Evolutionary conservation across 805 yeast genomes (phyloP), one percentile per base, ranked within the genome.

Genomic region (Metschnikowia cerradonensis): DNA sequence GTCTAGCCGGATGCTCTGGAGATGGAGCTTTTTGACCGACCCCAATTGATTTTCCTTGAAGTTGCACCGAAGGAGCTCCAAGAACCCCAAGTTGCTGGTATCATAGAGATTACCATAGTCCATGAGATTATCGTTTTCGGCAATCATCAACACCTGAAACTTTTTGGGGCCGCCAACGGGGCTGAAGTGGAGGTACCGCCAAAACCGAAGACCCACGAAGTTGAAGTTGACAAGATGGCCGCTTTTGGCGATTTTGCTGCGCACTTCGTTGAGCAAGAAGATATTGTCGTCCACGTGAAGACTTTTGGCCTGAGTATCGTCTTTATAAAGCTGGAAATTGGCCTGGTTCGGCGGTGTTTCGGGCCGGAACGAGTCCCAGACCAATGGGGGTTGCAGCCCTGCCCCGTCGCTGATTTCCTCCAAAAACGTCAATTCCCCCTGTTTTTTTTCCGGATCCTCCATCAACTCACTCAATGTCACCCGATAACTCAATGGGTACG

Each of bases 151-250:
- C 6, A 82, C 65, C 49, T 78, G 79, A 52, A 84, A 78, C 51
- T 78, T 70, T 53, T 85, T 84, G 1, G 68, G 64, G 1, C 75
- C 77, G 22, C 65, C 62, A 6, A 77, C 58, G 0, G 92, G 88
- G 41, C 77, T 75, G 45, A 86, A 72, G 51, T 80, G 78, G 57
- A 87, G 61, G 41, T 75, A 67, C 57, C 72, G 81, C 90, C 85
- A 84, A 59, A 77, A 78, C 52, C 67, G 64, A 15, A 77, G 64
- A 44, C 79, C 81, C 32, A 75, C 69, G 6, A 66, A 61, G 47
- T 72, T 69, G 57, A 75, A 75, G 61, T 76, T 81, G 39, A 78
- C 71, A 33, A 71, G 77, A 51, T 50, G 67, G 30, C 63, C 70
- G 43, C 73, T 69, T 46, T 71, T 73, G 33, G 60, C 35, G 1